Percentiles rank a stretch among this genome's conserved stretches.
phyloP scores from a whole-genome alignment of 1,139 yeast genomes.

The Saccharomyces hybrid region DNA sequence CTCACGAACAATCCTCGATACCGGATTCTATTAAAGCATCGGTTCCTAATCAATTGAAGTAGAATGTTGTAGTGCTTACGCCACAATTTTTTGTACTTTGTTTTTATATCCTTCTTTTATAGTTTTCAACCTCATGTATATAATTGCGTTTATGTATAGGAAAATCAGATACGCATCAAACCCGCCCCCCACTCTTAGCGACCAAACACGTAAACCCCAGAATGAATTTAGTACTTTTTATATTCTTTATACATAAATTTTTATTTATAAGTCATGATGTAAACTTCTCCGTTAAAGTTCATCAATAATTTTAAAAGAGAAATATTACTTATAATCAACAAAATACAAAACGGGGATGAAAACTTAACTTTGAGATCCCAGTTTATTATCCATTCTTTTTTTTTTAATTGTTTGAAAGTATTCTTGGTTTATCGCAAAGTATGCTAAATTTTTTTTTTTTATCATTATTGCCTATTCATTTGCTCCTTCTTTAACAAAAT shows the following conservation, averaged over 20 bases:
- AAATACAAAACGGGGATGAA: not conserved
- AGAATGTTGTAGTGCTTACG: constrained; percentile 1
- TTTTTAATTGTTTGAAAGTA: not conserved
- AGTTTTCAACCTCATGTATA: not conserved
- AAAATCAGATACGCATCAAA: too few relatives aligned
- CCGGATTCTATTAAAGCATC: constrained; percentile 16
- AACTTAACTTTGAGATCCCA: not conserved
- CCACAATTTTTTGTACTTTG: not conserved
- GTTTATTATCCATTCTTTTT: not conserved
- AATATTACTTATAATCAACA: not conserved
- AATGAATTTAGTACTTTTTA: not conserved
- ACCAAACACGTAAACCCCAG: too few relatives aligned
- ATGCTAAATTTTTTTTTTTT: not conserved
- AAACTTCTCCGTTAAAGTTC: not conserved
- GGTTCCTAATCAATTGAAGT: constrained; percentile 12
- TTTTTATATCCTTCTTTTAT: not conserved
- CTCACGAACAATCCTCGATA: constrained; percentile 63
- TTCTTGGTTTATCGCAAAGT: not conserved
- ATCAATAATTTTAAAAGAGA: not conserved
- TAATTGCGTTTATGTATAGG: not conserved
- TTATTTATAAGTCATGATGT: not conserved
- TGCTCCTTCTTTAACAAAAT: not conserved
- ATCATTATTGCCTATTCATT: not conserved
- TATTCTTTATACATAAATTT: not conserved
- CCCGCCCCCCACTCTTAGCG: too few relatives aligned